Evolutionary conservation across 768 basidiomycete genomes (phyloP).

Genomic region (Termitomyces sp.): DNA sequence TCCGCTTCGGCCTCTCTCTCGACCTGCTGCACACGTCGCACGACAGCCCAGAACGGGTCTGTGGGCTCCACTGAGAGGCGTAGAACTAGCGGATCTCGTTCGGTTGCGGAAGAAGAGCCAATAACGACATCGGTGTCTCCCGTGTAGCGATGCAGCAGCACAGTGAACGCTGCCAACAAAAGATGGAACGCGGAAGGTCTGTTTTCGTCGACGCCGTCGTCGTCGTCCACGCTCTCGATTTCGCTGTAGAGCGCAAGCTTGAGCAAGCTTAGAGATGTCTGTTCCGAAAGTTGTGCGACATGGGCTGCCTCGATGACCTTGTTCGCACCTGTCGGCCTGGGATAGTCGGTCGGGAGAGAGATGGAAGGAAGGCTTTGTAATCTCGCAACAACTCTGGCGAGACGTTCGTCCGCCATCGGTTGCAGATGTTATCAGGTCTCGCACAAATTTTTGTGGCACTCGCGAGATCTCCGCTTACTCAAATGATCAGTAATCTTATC

Average conservation of each 20-base stretch:
- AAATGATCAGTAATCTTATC: not conserved
- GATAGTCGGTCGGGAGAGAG: slow-evolving; percentile 94
- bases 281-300: slow-evolving; percentile 62
- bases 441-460: not conserved
- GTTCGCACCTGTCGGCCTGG: slow-evolving; percentile 66
- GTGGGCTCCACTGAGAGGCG: slow-evolving; percentile 77
- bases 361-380: slow-evolving; percentile 84
- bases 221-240: slow-evolving; percentile 45
- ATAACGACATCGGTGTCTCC: slow-evolving; percentile 93
- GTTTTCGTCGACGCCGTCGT: slow-evolving; percentile 30
- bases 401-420: slow-evolving; percentile 38
- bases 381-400: slow-evolving; percentile 54
- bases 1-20: slow-evolving; percentile 82
- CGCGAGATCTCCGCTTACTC: not conserved
- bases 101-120: slow-evolving; percentile 76
- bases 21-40: slow-evolving; percentile 78
- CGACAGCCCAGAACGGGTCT: slow-evolving; percentile 87
- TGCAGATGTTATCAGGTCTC: not conserved
- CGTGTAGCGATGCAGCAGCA: slow-evolving; percentile 90
- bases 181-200: slow-evolving; percentile 86
- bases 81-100: slow-evolving; percentile 77
- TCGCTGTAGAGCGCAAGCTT: slow-evolving; percentile 77
- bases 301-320: slow-evolving; percentile 85
- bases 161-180: slow-evolving; percentile 86
- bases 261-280: slow-evolving; percentile 72